Percentiles rank a stretch among this genome's conserved stretches.
Conservation (phyloP, 1,284 basidiomycete species). For the Blastosporella zonata region DNA sequence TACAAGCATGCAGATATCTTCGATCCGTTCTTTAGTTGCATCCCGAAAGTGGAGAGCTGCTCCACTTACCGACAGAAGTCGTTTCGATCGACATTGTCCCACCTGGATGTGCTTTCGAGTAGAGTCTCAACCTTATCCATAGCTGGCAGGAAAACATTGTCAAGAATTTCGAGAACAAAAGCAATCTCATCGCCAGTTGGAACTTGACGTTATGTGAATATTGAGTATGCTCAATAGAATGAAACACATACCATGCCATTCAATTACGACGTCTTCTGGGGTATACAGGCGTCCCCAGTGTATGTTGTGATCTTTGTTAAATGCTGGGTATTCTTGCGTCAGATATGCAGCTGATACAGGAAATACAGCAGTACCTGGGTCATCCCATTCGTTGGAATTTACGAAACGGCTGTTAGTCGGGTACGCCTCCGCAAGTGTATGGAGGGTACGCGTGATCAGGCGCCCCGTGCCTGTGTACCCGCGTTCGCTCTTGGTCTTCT, state of each 20-base stretch:
- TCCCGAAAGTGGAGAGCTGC: slow-evolving; percentile 5
- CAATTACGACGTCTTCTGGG: slow-evolving; percentile 75
- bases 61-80: slow-evolving; percentile 83
- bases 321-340: slow-evolving; percentile 43
- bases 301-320: slow-evolving; percentile 69
- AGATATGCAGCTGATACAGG: slow-evolving; percentile 7
- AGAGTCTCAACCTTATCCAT: slow-evolving; percentile 70
- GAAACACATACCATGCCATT: slow-evolving; percentile 76
- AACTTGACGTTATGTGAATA: slow-evolving; percentile 36
- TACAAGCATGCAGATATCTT: slow-evolving; percentile 63
- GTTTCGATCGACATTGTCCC: slow-evolving; percentile 79
- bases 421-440: slow-evolving; percentile 78
- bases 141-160: slow-evolving; percentile 65
- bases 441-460: slow-evolving; percentile 76
- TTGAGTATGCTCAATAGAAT: background rate
- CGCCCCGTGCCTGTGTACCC: slow-evolving; percentile 84
- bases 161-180: slow-evolving; percentile 79
- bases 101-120: slow-evolving; percentile 50
- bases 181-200: slow-evolving; percentile 75
- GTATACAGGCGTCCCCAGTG: slow-evolving; percentile 87
- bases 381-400: slow-evolving; percentile 81
- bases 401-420: slow-evolving; percentile 82
- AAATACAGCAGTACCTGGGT: slow-evolving; percentile 50
- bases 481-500: slow-evolving; percentile 85
- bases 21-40: slow-evolving; percentile 7